Evolutionary conservation across 768 basidiomycete species (phyloP), one percentile per base, ranked within the genome.

Genomic region (Trametes sanguinea): DNA sequence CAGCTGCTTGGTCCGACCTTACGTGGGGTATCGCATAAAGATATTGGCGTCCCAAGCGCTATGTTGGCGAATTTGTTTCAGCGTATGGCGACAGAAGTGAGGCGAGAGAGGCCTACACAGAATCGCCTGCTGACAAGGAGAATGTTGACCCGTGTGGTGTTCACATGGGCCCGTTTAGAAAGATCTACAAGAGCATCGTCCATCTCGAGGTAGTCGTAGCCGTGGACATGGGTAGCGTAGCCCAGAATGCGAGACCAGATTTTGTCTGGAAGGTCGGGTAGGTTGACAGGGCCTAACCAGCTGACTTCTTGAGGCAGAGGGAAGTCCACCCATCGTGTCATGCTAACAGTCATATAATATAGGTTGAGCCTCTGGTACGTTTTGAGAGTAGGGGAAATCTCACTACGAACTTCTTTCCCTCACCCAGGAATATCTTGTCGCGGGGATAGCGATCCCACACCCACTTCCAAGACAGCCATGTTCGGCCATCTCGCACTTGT

Each of bases 171-270:
- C 29, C 3, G 17, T 17, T 14, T 14, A n/a, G 45, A 40, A 13
- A 52, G 30, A 7, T 43, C 45, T 11, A 39, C 45, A 1, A 22
- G 32, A 4, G 10, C 32, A 16, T 5, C 50, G 43, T 44, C 39
- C 3, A 51, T n/a, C 13, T 51, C 42, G 30, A 37, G 30, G n/a
- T 35, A 44, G 42, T 44, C 33, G 57, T 52, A 52, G 22, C 53
- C 46, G 11, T 51, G 53, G 8, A 27, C 39, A 35, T 61, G 52
- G 0, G 53, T 61, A 6, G 53, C 60, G 17, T 32, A 40, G 10
- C 46, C 35, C 3, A 61, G 11, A 7, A 59, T 59, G 29, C 32
- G 57, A 17, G 51, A n/a, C 57, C 57, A 59, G 2, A 59, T 32
- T 9, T 59, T 35, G 51, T 59, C 50, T 3, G 57, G 57, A 3